Base-by-base conservation (phyloP, 2,329 filamentous ascomycete species). In the Gliomastix tumulicola region DNA sequence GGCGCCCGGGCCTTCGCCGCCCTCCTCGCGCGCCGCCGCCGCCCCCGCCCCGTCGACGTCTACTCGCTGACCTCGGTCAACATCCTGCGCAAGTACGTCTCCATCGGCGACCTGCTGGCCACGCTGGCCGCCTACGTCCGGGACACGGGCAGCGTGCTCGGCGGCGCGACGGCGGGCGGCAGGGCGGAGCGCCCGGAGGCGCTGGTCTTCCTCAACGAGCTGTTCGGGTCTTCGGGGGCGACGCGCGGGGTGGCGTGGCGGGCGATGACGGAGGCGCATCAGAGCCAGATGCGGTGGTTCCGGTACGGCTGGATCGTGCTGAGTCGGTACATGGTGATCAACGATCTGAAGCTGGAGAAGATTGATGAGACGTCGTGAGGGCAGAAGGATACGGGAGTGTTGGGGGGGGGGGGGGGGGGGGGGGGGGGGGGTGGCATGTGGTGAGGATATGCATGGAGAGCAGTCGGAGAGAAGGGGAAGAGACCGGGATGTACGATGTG, bases 231-330 rank as follows among this genome's bases (percentile, higher is more conserved):
- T 3, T 62, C 62, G 33, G 66, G 62, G n/a, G 36, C 36, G 13
- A 21, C 19, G 8, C 57, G 68, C 39, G 56, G 56, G 9, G 67
- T 71, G 21, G 90, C 87, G 7, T 83, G 89, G 65, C 72, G 67
- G 37, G 89, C 92, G 21, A 98, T 98, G 92, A 88, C 85, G 3
- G 71, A 74, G 37, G 90, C 86, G 20, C 92, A 98, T 66, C 71
- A 79, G 63, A 96, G 88, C 59, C 92, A 98, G 71, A 98, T 98
- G 92, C 78, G 86, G 25, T 98, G 92, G 92, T 98, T 97, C 56
- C 78, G 92, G 7, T 97, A 88, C 76, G 87, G 88, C 4, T 98
- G 89, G 88, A 95, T 98, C 54, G 73, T 77, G 0, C 57, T 95
- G 39, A 92, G 88, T 51, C 72, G 92, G 42, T 98, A 97, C 63